Percentiles rank a stretch among this genome's conserved stretches.
These are phyloP conservation scores for Crepidotus variabilis DNA, from an alignment of 768 basidiomycete genomes.

Conservation along the genomic window DNA sequence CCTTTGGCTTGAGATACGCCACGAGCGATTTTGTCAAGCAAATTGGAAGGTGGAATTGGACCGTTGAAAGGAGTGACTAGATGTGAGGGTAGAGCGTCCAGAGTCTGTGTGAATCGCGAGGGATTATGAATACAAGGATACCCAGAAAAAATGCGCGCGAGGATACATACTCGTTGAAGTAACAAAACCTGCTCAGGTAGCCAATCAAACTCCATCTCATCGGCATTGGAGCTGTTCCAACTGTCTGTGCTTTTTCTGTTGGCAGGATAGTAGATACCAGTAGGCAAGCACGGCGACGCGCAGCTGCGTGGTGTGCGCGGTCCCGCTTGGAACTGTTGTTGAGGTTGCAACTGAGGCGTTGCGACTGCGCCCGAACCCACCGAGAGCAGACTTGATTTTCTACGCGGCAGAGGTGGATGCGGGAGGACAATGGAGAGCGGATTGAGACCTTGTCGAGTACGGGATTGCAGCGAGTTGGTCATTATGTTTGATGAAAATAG, in stretches of 20 bases:
- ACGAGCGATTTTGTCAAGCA: conserved; percentile 83
- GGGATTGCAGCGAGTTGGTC: conserved; percentile 33
- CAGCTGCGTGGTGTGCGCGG: conserved; percentile 61
- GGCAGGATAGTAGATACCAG: conserved; percentile 41
- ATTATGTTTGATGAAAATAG: conserved; percentile 22
- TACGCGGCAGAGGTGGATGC: conserved; percentile 49
- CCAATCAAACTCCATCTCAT: conserved; percentile 71
- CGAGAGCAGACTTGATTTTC: conserved; percentile 48
- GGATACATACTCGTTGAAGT: conserved; percentile 55
- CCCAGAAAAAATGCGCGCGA: background rate
- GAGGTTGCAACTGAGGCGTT: background rate
- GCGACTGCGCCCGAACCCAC: conserved; percentile 22
- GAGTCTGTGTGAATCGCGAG: conserved; percentile 45
- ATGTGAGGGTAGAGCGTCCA: conserved; percentile 79
- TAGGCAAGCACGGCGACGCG: conserved; percentile 35
- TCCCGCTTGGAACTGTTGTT: background rate
- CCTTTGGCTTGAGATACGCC: conserved; percentile 75
- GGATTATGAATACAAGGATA: conserved; percentile 7
- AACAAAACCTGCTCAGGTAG: conserved; percentile 67
- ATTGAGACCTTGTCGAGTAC: conserved; percentile 46
- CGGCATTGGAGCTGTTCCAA: conserved; percentile 78
- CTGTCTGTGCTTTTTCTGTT: conserved; percentile 77
- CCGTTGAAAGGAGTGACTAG: conserved; percentile 88
- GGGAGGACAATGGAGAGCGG: conserved; percentile 63
- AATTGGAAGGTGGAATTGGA: conserved; percentile 77